Base-by-base conservation (phyloP, 495 filamentous ascomycete genomes). In the Neurospora sp. region DNA sequence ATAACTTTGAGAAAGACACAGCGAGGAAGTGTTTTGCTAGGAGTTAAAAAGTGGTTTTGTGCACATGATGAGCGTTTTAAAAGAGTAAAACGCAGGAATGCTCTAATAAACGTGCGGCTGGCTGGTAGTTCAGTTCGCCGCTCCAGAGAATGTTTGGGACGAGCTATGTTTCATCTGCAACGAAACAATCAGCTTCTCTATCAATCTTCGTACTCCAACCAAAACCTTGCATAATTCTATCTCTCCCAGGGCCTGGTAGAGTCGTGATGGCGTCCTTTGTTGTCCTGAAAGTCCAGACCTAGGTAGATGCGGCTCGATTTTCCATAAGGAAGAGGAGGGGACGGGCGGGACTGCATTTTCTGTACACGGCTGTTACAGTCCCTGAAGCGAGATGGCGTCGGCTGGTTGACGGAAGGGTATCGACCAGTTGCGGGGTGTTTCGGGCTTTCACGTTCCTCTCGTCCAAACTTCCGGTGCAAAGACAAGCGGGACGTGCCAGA, bases 1-100 rank as follows among this genome's bases (percentile, higher is more conserved):
- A 49, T n/a, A 20, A 49, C n/a, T 27, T 60, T 70, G 44, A 78
- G 69, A 76, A 74, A 35, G 46, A 73, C 44, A 71, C 35, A 11
- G 69, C 69, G 69, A 38, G 16, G 4, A 27, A 12, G 37, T n/a
- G 16, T 20, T 14, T 31, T 27, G 11, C 11, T 27, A 11, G 11
- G 49, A 27, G 69, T 4, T 20, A 1, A 44, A 70, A 41, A 35
- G 4, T 70, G 9, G 69, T 16, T 37, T 35, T 14, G 27, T 31
- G 23, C 54, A 60, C 11, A 27, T 6, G 10, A 12, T 7, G 2
- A 14, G 49, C 49, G 49, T 14, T 54, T 62, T 14, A 27, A 9
- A 6, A 60, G 12, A 27, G 27, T 16, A 35, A 35, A 66, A 8
- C 14, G 27, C 27, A 66, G 54, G 54, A 66, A 62, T 62, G 27